A percentile compares a stretch with the other conserved stretches of the same genome.
These are phyloP conservation scores for Cladosporium sphaerospermum DNA, from an alignment of 2,329 filamentous ascomycete species.

Conservation along the genomic window DNA sequence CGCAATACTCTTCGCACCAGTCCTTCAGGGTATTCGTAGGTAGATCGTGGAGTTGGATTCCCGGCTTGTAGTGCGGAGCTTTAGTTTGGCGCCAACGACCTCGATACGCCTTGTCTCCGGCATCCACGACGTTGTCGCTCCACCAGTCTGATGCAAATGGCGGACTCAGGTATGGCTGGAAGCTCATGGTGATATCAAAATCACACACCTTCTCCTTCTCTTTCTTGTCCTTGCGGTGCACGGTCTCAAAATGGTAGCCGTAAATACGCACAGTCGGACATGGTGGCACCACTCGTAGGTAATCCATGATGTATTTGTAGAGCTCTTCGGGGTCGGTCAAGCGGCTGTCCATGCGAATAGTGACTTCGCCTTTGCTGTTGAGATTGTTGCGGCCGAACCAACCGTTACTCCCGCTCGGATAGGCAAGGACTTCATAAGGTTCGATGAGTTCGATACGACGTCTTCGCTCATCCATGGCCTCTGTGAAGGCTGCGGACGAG, in stretches of 20 bases:
- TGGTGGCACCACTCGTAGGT: conserved; percentile 20
- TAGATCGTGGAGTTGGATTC: conserved; percentile 39
- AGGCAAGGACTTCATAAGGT: conserved; percentile 1
- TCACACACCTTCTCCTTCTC: conserved; percentile 23
- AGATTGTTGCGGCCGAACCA: background rate
- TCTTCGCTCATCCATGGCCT: background rate
- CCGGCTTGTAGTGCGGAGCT: conserved; percentile 42
- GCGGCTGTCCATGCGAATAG: conserved; percentile 24
- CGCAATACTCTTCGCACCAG: conserved; percentile 66
- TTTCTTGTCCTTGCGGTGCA: conserved; percentile 22
- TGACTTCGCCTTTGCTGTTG: conserved; percentile 14
- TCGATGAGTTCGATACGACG: background rate
- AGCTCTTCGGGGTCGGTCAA: conserved; percentile 20
- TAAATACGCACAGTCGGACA: conserved; percentile 20
- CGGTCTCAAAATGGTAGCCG: conserved; percentile 24
- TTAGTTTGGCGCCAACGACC: conserved; percentile 54
- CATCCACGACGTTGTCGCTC: conserved; percentile 43
- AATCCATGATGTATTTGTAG: conserved; percentile 21
- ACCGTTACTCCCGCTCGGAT: background rate
- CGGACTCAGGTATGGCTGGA: conserved; percentile 17
- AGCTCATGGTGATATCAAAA: conserved; percentile 22
- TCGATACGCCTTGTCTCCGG: conserved; percentile 57
- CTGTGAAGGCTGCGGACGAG: background rate
- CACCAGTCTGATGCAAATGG: conserved; percentile 21
- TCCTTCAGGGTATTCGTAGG: conserved; percentile 41